A percentile compares a stretch with the other conserved stretches of the same genome.
These are phyloP conservation scores for Tolypocladium inflatum DNA, from an alignment of 2,329 filamentous ascomycete genomes.

Conservation along the genomic window DNA sequence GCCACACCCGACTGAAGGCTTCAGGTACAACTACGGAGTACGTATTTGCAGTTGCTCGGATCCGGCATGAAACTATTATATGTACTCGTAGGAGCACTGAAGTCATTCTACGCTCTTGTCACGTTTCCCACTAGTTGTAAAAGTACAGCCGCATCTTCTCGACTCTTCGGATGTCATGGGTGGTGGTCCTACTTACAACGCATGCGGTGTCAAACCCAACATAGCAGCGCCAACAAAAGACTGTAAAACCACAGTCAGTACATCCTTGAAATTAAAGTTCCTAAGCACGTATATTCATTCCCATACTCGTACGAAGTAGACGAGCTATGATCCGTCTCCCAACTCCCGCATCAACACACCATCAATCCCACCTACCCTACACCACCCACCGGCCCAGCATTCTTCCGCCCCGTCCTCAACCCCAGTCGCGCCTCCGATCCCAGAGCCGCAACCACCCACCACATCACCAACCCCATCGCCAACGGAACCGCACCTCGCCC, in stretches of 20 bases:
- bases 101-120: too few relatives aligned
- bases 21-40: neutral
- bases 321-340: too few relatives aligned
- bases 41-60: neutral
- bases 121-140: too few relatives aligned
- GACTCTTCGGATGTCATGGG: neutral
- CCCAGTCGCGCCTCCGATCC: neutral
- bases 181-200: too few relatives aligned
- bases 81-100: too few relatives aligned
- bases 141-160: neutral
- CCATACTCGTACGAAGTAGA: too few relatives aligned
- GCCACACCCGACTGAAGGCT: neutral
- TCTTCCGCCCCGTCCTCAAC: neutral
- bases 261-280: too few relatives aligned
- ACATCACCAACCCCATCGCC: neutral
- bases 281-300: too few relatives aligned
- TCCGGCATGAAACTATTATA: too few relatives aligned
- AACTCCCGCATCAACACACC: too few relatives aligned
- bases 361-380: neutral
- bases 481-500: conserved; percentile 3
- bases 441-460: neutral
- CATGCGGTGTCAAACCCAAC: neutral
- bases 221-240: too few relatives aligned
- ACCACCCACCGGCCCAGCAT: neutral
- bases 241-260: too few relatives aligned